These are phyloP conservation scores for Saccharomyces hybrid DNA, from an alignment of 1,139 yeast genomes.

Conservation along the genomic window DNA sequence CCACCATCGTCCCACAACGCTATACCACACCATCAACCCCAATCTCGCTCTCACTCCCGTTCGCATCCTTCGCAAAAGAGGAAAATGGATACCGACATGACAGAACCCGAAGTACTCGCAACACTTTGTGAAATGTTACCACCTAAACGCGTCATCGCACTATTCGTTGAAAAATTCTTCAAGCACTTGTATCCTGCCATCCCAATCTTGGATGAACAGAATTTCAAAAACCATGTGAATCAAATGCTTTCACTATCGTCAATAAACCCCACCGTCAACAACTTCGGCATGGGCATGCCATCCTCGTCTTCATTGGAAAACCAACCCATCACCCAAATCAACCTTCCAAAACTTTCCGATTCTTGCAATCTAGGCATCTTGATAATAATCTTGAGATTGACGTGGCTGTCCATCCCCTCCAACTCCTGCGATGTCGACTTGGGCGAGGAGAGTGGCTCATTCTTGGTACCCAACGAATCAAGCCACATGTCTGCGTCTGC, in stretches of 20 bases:
- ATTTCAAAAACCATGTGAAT: slow-evolving; percentile 28
- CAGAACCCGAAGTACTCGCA: slow-evolving; percentile 14
- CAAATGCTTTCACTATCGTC: slow-evolving; percentile 1
- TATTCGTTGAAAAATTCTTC: slow-evolving; percentile 38
- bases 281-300: slow-evolving; percentile 2
- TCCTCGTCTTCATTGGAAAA: slow-evolving; percentile 5
- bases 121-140: slow-evolving; percentile 33
- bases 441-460: slow-evolving; percentile 18
- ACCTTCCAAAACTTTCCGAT: slow-evolving; percentile 26
- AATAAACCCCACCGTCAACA: slow-evolving; percentile 2
- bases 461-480: slow-evolving; percentile 8
- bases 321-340: slow-evolving; percentile 9
- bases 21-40: neutral
- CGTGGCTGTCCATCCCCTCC: slow-evolving; percentile 44
- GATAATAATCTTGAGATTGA: slow-evolving; percentile 41
- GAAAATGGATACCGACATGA: neutral
- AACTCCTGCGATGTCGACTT: slow-evolving; percentile 30
- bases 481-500: neutral
- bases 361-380: slow-evolving; percentile 37
- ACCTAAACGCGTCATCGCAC: slow-evolving; percentile 35
- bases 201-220: slow-evolving; percentile 44
- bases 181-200: slow-evolving; percentile 41
- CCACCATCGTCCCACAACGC: neutral
- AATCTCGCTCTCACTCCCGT: neutral
- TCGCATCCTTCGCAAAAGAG: neutral